Percentiles rank a stretch among this genome's conserved stretches.
These are phyloP conservation scores for Endocarpon pusillum DNA, from an alignment of 495 filamentous ascomycete species.

Conservation along the genomic window DNA sequence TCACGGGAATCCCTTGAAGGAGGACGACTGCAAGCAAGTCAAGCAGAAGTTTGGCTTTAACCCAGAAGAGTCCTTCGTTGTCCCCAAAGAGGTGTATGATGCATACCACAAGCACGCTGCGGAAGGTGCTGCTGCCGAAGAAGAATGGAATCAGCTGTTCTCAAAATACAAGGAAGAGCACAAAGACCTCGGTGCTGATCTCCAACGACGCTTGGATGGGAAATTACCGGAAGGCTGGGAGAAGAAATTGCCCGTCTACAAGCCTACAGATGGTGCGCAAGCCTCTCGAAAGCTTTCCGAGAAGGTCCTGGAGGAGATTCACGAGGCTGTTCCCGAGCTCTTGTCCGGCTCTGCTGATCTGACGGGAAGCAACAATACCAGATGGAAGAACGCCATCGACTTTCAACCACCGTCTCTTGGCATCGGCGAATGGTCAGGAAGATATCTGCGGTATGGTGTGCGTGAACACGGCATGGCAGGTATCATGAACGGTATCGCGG, in stretches of 20 bases:
- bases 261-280: constrained; percentile 64
- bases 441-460: constrained; percentile 93
- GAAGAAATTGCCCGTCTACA: constrained; percentile 84
- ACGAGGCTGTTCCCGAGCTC: constrained; percentile 71
- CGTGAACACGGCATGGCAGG: constrained; percentile 96
- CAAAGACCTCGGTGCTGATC: constrained; percentile 61
- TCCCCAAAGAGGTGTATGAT: constrained; percentile 91
- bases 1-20: constrained; percentile 88
- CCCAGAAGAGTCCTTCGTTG: constrained; percentile 81
- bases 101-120: constrained; percentile 64
- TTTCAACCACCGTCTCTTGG: constrained; percentile 82
- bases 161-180: constrained; percentile 65
- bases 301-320: constrained; percentile 76
- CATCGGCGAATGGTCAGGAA: constrained; percentile 76
- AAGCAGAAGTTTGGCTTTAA: constrained; percentile 94
- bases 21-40: constrained; percentile 76
- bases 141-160: constrained; percentile 91
- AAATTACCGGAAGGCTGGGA: constrained; percentile 95
- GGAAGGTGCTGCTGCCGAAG: constrained; percentile 74
- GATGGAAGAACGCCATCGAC: constrained; percentile 92
- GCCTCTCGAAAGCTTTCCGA: constrained; percentile 94
- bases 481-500: constrained; percentile 93
- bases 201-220: constrained; percentile 62
- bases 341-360: constrained; percentile 92
- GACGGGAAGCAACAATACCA: constrained; percentile 96